phyloP scores from a whole-genome alignment of 441 rosid genomes.

The Aleurites moluccanus region DNA sequence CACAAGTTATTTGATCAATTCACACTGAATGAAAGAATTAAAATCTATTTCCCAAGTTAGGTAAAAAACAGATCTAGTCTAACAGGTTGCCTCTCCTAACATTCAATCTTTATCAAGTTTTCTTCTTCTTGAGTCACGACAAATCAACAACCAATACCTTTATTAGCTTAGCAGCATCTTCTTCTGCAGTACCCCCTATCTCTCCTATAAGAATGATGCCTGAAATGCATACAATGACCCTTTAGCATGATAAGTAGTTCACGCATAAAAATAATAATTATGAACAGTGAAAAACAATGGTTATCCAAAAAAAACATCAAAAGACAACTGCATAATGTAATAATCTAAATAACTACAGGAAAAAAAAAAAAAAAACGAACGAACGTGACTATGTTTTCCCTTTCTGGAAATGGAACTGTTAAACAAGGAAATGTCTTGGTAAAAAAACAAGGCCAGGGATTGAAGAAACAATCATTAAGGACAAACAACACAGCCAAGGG shows the following conservation, averaged over 20 bases:
- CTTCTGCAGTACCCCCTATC: slow-evolving; percentile 97
- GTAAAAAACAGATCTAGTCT: neutral
- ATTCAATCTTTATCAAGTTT: neutral
- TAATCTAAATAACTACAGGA: too few relatives aligned
- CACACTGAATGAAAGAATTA: neutral
- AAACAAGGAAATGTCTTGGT: neutral
- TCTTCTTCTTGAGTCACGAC: neutral
- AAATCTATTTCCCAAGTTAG: neutral
- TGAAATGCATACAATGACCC: slow-evolving; percentile 27
- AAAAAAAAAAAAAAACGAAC: too few relatives aligned
- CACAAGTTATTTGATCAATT: too few relatives aligned
- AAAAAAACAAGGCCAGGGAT: neutral
- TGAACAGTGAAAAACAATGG: neutral
- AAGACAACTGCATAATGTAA: too few relatives aligned
- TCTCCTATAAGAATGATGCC: slow-evolving; percentile 88
- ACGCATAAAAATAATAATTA: neutral
- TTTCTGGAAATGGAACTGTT: neutral
- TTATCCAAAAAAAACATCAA: neutral
- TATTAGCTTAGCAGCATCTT: slow-evolving; percentile 87
- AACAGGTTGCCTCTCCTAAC: neutral
- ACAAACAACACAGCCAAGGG: too few relatives aligned
- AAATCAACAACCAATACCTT: slow-evolving; percentile 45
- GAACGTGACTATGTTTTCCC: neutral
- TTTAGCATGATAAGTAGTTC: neutral
- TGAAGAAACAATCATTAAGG: neutral